Conservation (phyloP, 2,329 filamentous ascomycete genomes). For the Sphaerulina vaccinii region DNA sequence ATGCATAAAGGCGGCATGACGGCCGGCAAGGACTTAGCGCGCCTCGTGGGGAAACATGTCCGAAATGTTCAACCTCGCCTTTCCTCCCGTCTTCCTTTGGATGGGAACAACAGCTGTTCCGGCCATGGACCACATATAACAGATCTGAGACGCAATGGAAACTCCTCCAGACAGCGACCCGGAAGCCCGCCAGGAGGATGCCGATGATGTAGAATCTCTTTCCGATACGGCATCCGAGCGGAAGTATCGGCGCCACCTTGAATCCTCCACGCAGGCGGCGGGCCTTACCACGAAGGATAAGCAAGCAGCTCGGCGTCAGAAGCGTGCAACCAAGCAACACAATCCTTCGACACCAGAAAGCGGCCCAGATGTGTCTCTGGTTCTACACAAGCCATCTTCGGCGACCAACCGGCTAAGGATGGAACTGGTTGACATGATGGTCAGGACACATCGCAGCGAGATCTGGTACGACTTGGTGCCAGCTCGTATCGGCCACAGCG, state of each 20-base stretch:
- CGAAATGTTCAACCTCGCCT: too few species aligned
- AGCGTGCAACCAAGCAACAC: constrained; percentile 1
- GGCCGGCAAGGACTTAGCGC: background rate
- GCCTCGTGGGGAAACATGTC: too few species aligned
- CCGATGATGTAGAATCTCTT: background rate
- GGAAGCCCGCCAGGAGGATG: constrained; percentile 11
- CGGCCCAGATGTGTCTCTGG: constrained; percentile 2
- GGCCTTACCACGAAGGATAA: constrained; percentile 1
- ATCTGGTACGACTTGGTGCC: constrained; percentile 22
- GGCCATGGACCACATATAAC: background rate
- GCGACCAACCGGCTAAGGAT: constrained; percentile 14
- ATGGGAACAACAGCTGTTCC: background rate
- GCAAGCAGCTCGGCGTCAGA: constrained; percentile 11
- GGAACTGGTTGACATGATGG: constrained; percentile 18
- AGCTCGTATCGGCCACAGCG: constrained; percentile 18
- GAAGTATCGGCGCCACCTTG: constrained; percentile 10
- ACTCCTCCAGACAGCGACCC: constrained; percentile 19
- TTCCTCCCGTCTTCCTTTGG: background rate
- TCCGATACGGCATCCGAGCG: constrained; percentile 3
- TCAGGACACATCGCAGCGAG: constrained; percentile 18
- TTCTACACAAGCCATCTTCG: constrained; percentile 16
- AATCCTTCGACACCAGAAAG: constrained; percentile 9
- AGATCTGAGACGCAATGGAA: constrained; percentile 12
- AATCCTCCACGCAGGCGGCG: constrained; percentile 2
- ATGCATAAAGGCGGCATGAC: background rate